phyloP scores from a whole-genome alignment of 2,329 filamentous ascomycete species.

The Stromatinia cepivora region DNA sequence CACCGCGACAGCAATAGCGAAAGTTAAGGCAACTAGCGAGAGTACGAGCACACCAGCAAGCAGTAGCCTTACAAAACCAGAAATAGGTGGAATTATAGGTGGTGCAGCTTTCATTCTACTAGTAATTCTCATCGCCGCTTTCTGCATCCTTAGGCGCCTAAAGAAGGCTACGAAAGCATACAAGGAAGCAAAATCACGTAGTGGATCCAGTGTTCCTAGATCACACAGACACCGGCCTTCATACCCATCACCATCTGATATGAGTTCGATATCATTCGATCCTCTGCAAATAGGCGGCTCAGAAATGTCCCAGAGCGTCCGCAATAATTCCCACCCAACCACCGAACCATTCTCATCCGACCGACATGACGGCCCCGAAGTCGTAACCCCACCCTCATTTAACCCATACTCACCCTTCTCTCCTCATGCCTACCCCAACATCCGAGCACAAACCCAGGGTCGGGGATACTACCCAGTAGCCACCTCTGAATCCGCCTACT shows the following conservation, averaged over 20 bases:
- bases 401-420: conserved; percentile 19
- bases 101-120: conserved; percentile 52
- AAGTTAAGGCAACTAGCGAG: conserved; percentile 41
- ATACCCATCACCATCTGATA: conserved; percentile 23
- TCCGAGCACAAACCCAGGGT: not conserved
- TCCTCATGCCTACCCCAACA: not conserved
- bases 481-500: conserved; percentile 19
- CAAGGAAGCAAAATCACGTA: conserved; percentile 36
- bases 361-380: conserved; percentile 28
- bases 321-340: conserved; percentile 28
- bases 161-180: conserved; percentile 42
- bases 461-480: conserved; percentile 19
- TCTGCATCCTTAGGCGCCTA: conserved; percentile 53
- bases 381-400: conserved; percentile 30
- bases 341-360: conserved; percentile 26
- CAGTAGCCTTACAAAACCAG: conserved; percentile 35
- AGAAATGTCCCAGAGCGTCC: conserved; percentile 21
- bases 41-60: conserved; percentile 38
- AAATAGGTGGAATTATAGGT: conserved; percentile 56
- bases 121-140: conserved; percentile 49
- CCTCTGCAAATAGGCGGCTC: conserved; percentile 37
- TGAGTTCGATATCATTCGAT: conserved; percentile 37
- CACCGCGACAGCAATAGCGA: conserved; percentile 29
- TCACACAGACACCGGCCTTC: conserved; percentile 23
- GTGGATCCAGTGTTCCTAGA: conserved; percentile 27